Percentiles rank a stretch among this genome's conserved stretches.
Evolutionary conservation across 345 rosid genomes (phyloP).

Genomic region (Camelina hispida): DNA sequence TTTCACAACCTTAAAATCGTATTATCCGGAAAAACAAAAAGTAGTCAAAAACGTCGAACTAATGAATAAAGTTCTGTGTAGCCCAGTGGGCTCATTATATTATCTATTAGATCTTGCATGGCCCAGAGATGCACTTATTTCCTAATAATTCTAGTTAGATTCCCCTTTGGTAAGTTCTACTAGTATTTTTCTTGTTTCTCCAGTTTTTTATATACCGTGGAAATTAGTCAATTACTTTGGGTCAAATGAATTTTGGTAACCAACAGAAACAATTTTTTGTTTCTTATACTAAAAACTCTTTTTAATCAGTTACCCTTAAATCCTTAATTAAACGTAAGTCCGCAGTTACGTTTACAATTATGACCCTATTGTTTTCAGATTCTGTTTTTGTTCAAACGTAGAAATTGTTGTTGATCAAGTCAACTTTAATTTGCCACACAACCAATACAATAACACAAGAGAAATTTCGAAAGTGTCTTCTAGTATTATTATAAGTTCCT

Average conservation of each 20-base stretch:
- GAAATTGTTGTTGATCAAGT: neutral
- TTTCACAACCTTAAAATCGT: neutral
- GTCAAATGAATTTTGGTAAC: neutral
- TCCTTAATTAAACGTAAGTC: neutral
- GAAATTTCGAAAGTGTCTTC: neutral
- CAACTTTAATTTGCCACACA: neutral
- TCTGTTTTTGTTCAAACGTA: neutral
- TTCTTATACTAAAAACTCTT: too few relatives aligned
- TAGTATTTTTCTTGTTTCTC: neutral
- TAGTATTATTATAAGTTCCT: neutral
- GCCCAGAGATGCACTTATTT: conserved; percentile 5
- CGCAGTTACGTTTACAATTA: neutral
- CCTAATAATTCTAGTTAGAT: neutral
- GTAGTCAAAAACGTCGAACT: neutral
- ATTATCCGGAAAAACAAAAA: neutral
- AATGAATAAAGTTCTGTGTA: neutral
- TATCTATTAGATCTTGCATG: neutral
- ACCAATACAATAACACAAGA: neutral
- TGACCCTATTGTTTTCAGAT: neutral
- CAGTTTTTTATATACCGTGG: neutral
- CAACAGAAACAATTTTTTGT: too few relatives aligned
- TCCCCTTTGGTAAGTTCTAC: neutral
- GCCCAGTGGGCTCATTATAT: conserved; percentile 16
- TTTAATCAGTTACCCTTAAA: too few relatives aligned
- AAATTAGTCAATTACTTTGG: neutral